These are phyloP conservation scores for Chaetomium sp. DNA, from an alignment of 2,329 filamentous ascomycete species.

Conservation along the genomic window DNA sequence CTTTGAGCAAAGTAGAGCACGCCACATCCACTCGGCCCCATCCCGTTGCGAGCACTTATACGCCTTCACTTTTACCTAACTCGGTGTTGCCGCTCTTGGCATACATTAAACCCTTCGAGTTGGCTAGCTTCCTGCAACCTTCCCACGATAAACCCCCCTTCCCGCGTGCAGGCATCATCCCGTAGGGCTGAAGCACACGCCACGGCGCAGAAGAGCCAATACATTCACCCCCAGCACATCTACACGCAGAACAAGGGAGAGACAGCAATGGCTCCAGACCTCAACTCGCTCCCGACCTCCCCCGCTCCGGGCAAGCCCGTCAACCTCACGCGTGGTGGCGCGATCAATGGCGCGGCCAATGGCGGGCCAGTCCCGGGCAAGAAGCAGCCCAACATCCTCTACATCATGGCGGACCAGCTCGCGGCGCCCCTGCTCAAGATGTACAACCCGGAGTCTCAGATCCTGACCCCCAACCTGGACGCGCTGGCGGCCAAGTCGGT, in stretches of 20 bases:
- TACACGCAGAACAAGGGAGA: background rate
- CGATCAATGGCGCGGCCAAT: constrained; percentile 12
- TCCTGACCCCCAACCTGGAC: constrained; percentile 90
- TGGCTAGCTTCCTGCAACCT: background rate
- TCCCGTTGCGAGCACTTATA: background rate
- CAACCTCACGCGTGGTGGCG: constrained; percentile 31
- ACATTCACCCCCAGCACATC: background rate
- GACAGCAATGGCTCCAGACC: constrained; percentile 66
- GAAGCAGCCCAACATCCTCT: constrained; percentile 74
- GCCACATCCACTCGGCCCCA: background rate
- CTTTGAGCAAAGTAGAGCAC: background rate
- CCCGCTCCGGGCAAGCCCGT: constrained; percentile 39
- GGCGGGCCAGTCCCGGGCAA: constrained; percentile 23
- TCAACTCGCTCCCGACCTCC: constrained; percentile 69
- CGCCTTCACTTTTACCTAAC: constrained; percentile 18
- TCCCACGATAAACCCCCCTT: background rate
- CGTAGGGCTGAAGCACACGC: constrained; percentile 26
- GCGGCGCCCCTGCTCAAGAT: constrained; percentile 88
- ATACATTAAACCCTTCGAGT: background rate
- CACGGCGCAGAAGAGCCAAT: constrained; percentile 3
- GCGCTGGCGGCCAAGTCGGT: constrained; percentile 78
- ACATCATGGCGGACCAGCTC: constrained; percentile 97
- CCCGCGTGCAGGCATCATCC: background rate
- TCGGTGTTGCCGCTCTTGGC: constrained; percentile 17
- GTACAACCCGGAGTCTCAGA: constrained; percentile 84